Evolutionary conservation across 345 rosid species (phyloP).

Genomic region (Populus alba): DNA sequence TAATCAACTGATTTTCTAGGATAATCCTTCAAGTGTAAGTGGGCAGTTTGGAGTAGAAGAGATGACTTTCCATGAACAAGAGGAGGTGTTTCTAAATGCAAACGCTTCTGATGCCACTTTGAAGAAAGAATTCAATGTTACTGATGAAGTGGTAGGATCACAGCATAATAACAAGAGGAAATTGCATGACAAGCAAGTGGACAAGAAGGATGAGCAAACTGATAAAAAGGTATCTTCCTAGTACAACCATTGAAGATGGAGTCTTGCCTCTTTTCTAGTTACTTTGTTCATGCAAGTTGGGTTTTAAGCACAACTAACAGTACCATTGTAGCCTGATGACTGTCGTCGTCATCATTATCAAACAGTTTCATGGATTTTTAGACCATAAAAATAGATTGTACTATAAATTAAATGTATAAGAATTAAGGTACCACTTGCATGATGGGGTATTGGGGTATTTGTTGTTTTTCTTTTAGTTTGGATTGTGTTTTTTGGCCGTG

Average conservation of each 20-base stretch:
- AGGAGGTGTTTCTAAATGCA: conserved; percentile 59
- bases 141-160: conserved; percentile 39
- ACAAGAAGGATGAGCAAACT: conserved; percentile 23
- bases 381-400: not conserved
- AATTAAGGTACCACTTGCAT: not conserved
- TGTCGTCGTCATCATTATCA: not conserved
- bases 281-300: conserved; percentile 4
- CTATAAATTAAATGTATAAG: not conserved
- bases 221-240: conserved; percentile 60
- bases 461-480: not conserved
- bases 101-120: conserved; percentile 38
- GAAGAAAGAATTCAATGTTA: conserved; percentile 38
- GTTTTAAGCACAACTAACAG: not conserved
- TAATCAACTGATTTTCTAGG: conserved; percentile 30
- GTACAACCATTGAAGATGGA: not conserved
- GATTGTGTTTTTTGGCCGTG: not conserved
- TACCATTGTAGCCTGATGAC: not conserved
- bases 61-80: conserved; percentile 79
- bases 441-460: not conserved
- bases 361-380: not conserved
- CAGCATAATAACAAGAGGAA: conserved; percentile 64
- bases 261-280: not conserved
- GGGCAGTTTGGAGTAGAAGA: conserved; percentile 63
- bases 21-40: conserved; percentile 29
- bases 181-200: conserved; percentile 13